phyloP scores from a whole-genome alignment of 805 yeast species.

The Yamadazyma nakazawae region DNA sequence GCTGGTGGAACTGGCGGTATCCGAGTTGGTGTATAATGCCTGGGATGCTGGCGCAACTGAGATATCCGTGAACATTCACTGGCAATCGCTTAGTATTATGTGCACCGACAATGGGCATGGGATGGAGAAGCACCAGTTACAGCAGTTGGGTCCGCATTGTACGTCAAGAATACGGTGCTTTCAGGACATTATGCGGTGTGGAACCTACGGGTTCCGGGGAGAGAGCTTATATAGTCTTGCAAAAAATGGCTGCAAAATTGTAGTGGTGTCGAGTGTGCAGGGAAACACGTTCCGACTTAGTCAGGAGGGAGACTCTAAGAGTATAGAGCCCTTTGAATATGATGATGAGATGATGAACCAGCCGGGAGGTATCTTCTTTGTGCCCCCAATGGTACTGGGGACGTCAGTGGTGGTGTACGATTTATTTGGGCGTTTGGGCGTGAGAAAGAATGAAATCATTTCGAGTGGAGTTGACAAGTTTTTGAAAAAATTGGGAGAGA shows the following conservation, averaged over 20 bases:
- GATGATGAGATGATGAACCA: conserved; percentile 2
- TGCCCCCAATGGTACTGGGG: conserved; percentile 23
- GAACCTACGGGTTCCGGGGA: conserved; percentile 69
- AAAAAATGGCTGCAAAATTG: conserved; percentile 17
- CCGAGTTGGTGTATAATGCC: conserved; percentile 53
- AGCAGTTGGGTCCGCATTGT: conserved; percentile 42
- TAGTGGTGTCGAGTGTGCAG: conserved; percentile 38
- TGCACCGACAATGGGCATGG: conserved; percentile 77
- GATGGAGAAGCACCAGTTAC: conserved; percentile 47
- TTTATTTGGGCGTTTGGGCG: conserved; percentile 44
- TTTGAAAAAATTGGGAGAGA: neutral
- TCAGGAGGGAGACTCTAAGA: neutral
- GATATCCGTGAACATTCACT: conserved; percentile 33
- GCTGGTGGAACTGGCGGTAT: neutral
- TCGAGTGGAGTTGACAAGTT: neutral
- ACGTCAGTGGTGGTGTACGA: conserved; percentile 36
- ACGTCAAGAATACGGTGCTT: conserved; percentile 53
- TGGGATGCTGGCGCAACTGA: conserved; percentile 49
- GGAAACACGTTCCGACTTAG: neutral
- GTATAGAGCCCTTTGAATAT: neutral
- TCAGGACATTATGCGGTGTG: conserved; percentile 34
- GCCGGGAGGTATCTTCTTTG: conserved; percentile 3
- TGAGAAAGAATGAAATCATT: conserved; percentile 30
- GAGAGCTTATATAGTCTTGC: conserved; percentile 57
- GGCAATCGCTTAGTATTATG: conserved; percentile 26